phyloP scores from a whole-genome alignment of 805 yeast genomes.

The Scheffersomyces spartinae region DNA sequence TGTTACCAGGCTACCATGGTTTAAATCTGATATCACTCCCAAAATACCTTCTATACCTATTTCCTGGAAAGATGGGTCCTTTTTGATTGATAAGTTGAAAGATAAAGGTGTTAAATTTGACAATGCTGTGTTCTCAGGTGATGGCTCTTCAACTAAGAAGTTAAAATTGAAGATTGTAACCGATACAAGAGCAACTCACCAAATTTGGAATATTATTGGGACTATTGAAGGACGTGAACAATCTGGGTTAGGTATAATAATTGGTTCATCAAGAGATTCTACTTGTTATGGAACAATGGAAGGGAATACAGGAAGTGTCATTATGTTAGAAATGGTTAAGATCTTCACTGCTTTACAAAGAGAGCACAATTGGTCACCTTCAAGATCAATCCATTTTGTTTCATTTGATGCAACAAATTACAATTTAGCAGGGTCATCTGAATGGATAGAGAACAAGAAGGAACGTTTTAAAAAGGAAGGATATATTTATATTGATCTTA shows the following conservation, averaged over 20 bases:
- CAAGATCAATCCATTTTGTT: slow-evolving; percentile 69
- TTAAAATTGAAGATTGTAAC: slow-evolving; percentile 22
- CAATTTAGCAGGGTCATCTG: slow-evolving; percentile 77
- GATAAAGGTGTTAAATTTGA: slow-evolving; percentile 12
- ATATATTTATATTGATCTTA: slow-evolving; percentile 61
- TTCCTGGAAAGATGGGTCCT: slow-evolving; percentile 57
- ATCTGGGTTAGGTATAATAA: slow-evolving; percentile 53
- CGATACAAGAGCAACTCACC: slow-evolving; percentile 42
- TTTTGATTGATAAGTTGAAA: slow-evolving; percentile 19
- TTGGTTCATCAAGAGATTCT: slow-evolving; percentile 80
- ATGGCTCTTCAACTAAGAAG: slow-evolving; percentile 6
- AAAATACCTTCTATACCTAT: slow-evolving; percentile 69
- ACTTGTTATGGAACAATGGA: slow-evolving; percentile 62
- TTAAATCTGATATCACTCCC: slow-evolving; percentile 44
- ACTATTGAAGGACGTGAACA: slow-evolving; percentile 75
- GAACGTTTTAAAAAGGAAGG: slow-evolving; percentile 48
- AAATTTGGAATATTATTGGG: slow-evolving; percentile 70
- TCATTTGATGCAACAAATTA: slow-evolving; percentile 78
- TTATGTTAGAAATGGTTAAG: slow-evolving; percentile 60
- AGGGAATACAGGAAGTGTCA: slow-evolving; percentile 65
- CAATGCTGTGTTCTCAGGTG: slow-evolving; percentile 17
- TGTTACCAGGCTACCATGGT: slow-evolving; percentile 29
- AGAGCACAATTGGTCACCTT: slow-evolving; percentile 67
- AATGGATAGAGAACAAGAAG: slow-evolving; percentile 52
- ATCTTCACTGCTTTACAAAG: slow-evolving; percentile 53